Evolutionary conservation across 1,284 basidiomycete species (phyloP).

Genomic region (Moesziomyces sp.): DNA sequence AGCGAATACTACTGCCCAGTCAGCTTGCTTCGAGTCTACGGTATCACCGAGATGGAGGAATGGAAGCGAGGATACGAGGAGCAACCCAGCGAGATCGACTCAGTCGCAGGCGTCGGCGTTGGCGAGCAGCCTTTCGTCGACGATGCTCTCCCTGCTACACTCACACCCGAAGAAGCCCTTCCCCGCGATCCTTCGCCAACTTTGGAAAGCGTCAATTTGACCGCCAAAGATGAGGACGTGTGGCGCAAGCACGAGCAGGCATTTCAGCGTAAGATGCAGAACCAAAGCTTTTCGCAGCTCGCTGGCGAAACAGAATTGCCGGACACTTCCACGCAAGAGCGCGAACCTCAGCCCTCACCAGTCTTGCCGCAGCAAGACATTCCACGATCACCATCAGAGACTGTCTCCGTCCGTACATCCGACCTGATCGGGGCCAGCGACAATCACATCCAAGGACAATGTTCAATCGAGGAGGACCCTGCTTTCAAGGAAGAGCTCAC

Average conservation of each 20-base stretch:
- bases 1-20: constrained; percentile 96
- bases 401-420: not conserved
- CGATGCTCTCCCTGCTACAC: not conserved
- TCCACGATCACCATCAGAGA: constrained; percentile 1
- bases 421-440: not conserved
- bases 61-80: constrained; percentile 82
- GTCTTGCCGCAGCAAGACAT: not conserved
- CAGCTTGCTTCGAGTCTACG: constrained; percentile 90
- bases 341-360: constrained; percentile 8
- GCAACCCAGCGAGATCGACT: constrained; percentile 68
- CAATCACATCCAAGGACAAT: constrained; percentile 4
- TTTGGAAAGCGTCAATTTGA: constrained; percentile 12
- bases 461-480: constrained; percentile 22
- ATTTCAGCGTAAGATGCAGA: constrained; percentile 38
- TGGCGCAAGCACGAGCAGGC: constrained; percentile 49
- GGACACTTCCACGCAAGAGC: constrained; percentile 1
- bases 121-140: not conserved
- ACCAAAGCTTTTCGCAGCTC: constrained; percentile 17
- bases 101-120: constrained; percentile 33
- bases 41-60: constrained; percentile 94
- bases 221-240: constrained; percentile 40
- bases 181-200: not conserved
- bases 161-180: not conserved
- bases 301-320: constrained; percentile 10
- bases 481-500: not conserved